These are phyloP conservation scores for Linanthus parryae DNA, from an alignment of 148 eudicot species.

Conservation along the genomic window DNA sequence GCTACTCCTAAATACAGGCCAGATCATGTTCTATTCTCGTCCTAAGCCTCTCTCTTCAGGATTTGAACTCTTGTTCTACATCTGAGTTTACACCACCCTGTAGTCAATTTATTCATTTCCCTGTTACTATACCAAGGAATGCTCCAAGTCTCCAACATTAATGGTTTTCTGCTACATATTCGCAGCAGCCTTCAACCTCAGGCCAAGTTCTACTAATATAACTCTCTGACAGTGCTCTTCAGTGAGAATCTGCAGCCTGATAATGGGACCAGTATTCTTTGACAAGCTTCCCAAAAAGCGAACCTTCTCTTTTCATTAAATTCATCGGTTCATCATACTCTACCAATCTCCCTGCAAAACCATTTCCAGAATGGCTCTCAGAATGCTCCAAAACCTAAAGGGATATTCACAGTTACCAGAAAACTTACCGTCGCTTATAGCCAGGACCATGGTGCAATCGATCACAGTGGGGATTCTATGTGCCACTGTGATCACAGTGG, in stretches of 20 bases:
- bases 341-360: conserved; percentile 51
- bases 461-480: conserved; percentile 92
- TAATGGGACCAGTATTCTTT: conserved; percentile 91
- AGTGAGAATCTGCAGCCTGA: conserved; percentile 51
- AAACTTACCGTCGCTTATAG: conserved; percentile 74
- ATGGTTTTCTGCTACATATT: too few relatives aligned
- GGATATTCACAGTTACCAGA: neutral
- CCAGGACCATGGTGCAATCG: conserved; percentile 90
- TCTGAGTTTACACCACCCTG: too few relatives aligned
- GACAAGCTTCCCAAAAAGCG: conserved; percentile 73
- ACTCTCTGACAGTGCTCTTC: conserved; percentile 7
- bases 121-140: too few relatives aligned
- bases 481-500: conserved; percentile 91
- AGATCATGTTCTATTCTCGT: too few relatives aligned
- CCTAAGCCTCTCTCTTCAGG: too few relatives aligned
- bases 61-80: too few relatives aligned
- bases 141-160: too few relatives aligned
- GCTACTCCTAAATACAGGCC: too few relatives aligned
- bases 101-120: too few relatives aligned
- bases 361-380: neutral
- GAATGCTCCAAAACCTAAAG: too few relatives aligned
- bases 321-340: conserved; percentile 84
- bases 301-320: conserved; percentile 66
- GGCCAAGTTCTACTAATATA: too few relatives aligned
- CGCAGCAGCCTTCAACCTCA: too few relatives aligned